phyloP scores from a whole-genome alignment of 192 early-diverging fungal species.

The Linnemannia exigua region DNA sequence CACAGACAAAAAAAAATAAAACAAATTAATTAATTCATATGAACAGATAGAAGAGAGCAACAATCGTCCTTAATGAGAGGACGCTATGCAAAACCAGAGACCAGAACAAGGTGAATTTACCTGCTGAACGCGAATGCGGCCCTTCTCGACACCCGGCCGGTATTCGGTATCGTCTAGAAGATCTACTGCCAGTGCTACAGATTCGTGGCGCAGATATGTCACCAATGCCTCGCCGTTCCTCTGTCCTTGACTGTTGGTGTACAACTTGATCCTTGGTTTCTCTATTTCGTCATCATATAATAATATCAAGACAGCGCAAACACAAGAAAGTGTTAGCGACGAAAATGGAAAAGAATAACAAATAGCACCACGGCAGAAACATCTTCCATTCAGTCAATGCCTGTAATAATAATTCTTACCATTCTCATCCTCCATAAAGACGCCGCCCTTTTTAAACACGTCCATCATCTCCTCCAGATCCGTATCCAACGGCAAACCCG shows the following conservation, averaged over 20 bases:
- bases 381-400: too few species aligned
- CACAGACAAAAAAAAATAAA: not conserved
- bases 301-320: too few species aligned
- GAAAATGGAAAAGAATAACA: not conserved
- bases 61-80: too few species aligned
- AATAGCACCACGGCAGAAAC: not conserved
- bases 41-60: not conserved
- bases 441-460: slow-evolving; percentile 82
- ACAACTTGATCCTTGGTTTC: slow-evolving; percentile 92
- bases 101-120: slow-evolving; percentile 46
- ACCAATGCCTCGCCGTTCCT: slow-evolving; percentile 95
- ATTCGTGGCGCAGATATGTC: slow-evolving; percentile 92
- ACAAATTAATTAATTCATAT: not conserved
- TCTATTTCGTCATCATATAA: too few species aligned
- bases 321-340: not conserved
- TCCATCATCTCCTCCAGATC: slow-evolving; percentile 85
- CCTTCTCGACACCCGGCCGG: slow-evolving; percentile 69
- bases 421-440: slow-evolving; percentile 81
- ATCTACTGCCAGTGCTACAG: slow-evolving; percentile 86
- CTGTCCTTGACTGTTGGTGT: slow-evolving; percentile 74
- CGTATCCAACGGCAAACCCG: slow-evolving; percentile 84
- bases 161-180: slow-evolving; percentile 91
- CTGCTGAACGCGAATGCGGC: slow-evolving; percentile 81
- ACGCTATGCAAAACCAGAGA: too few species aligned
- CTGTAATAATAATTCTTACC: too few species aligned